Evolutionary conservation across 2,329 filamentous ascomycete species (phyloP), one percentile per base, ranked within the genome.

Genomic region (Gliomastix tumulicola): DNA sequence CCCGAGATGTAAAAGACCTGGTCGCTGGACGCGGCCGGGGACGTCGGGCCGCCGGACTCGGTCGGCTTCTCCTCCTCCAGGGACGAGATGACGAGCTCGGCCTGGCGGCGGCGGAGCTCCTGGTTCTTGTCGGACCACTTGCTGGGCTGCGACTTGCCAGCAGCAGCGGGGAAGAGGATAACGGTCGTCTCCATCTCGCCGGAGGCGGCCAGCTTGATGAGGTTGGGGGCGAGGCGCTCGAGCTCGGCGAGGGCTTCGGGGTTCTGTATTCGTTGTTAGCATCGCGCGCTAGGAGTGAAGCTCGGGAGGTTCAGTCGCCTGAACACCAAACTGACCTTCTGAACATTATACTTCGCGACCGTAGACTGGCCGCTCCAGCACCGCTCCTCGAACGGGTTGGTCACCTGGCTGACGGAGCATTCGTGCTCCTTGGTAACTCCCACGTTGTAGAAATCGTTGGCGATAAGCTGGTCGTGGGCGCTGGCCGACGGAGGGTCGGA

Each of bases 171-270:
- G 16, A 82, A 56, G 38, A 80, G 54, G 12, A 84, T 50, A 27
- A 80, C 50, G 10, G 71, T 69, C 18, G 73, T 73, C 43, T 82
- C 73, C 48, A 79, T 62, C 33, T 72, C 66, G 42, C 68, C 68
- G 15, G 60, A 51, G 28, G 64, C 53, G 36, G 72, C 68, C 23
- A 71, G 62, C 31, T 59, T 53, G 21, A 57, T 48, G 28, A 79
- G 60, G 21, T 65, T 58, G 8, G 60, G 50, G 38, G 79, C 50
- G 44, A 62, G 64, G 6, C 61, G 50, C 37, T 65, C 49, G 28
- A 79, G 53, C 20, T 63, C 51, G 16, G 61, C 49, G 39, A 79
- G 44, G 13, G 62, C 49, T 15, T 64, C 51, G 15, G 60, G 48
- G 21, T 69, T 52, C 65, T 71, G n/a, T n/a, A n/a, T n/a, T n/a